Conservation (phyloP, 192 early-diverging fungal species). For the Coemansia sp. region DNA sequence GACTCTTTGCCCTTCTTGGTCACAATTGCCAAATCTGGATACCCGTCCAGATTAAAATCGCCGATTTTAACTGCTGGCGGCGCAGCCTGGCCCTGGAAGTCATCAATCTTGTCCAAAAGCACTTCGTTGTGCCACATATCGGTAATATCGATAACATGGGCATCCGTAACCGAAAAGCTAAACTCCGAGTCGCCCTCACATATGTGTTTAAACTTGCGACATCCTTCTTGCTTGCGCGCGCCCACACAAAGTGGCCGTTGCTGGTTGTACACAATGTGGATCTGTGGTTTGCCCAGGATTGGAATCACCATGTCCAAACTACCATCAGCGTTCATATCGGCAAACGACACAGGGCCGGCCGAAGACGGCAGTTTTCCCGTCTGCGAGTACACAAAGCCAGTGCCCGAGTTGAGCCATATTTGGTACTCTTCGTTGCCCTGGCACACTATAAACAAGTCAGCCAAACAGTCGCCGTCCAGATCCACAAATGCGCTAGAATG, state of each 20-base stretch:
- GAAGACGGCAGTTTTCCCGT: constrained; percentile 62
- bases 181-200: constrained; percentile 72
- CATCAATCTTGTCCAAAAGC: constrained; percentile 47
- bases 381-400: constrained; percentile 66
- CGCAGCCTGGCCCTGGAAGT: constrained; percentile 54
- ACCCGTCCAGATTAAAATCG: constrained; percentile 90
- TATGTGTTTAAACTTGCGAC: constrained; percentile 61
- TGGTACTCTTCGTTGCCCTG: constrained; percentile 62
- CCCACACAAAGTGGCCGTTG: constrained; percentile 77
- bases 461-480: constrained; percentile 86
- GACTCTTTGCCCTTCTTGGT: constrained; percentile 44
- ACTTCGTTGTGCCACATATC: constrained; percentile 55
- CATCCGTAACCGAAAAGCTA: constrained; percentile 41
- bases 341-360: constrained; percentile 80
- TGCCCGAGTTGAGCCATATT: constrained; percentile 71
- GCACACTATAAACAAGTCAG: constrained; percentile 76
- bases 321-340: constrained; percentile 93
- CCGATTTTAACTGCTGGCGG: constrained; percentile 65
- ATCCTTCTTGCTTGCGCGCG: constrained; percentile 33
- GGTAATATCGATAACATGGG: constrained; percentile 31
- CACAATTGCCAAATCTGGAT: constrained; percentile 79
- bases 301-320: constrained; percentile 82
- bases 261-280: constrained; percentile 79
- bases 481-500: constrained; percentile 94
- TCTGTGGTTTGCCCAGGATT: constrained; percentile 58